Conservation (phyloP, 2,329 filamentous ascomycete genomes). For the Diaporthe ampelina region DNA sequence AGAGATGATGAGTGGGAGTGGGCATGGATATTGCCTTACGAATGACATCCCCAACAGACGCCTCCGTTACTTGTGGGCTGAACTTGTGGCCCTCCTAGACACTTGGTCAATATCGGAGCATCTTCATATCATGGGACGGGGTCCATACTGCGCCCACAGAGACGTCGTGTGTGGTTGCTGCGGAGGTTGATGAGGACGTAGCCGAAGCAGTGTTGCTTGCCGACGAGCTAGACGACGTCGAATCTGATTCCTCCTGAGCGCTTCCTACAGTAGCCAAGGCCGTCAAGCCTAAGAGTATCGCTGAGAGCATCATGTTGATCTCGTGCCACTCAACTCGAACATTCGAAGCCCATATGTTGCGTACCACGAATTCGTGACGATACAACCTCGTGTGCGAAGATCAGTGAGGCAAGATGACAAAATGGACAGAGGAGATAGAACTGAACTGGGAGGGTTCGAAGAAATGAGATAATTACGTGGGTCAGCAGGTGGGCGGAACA, state of each 20-base stretch:
- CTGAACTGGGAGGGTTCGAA: slow-evolving; percentile 8
- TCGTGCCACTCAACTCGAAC: slow-evolving; percentile 1
- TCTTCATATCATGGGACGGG: slow-evolving; percentile 39
- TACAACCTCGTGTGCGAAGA: not conserved
- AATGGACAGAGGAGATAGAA: slow-evolving; percentile 9
- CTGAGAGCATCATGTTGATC: slow-evolving; percentile 39
- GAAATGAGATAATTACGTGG: slow-evolving; percentile 24
- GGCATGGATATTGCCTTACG: slow-evolving; percentile 48
- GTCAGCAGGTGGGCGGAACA: not conserved
- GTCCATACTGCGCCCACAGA: slow-evolving; percentile 49
- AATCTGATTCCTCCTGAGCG: slow-evolving; percentile 34
- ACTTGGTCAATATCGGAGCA: slow-evolving; percentile 35
- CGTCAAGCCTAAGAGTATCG: slow-evolving; percentile 39
- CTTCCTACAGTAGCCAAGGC: slow-evolving; percentile 25
- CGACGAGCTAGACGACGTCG: slow-evolving; percentile 21
- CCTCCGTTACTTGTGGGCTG: slow-evolving; percentile 51
- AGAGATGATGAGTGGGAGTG: not conserved
- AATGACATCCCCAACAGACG: slow-evolving; percentile 63
- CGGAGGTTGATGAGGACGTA: slow-evolving; percentile 41
- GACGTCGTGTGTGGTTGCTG: slow-evolving; percentile 46
- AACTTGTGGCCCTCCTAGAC: slow-evolving; percentile 52
- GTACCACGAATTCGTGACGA: not conserved
- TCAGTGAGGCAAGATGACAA: slow-evolving; percentile 24
- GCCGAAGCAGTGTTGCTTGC: slow-evolving; percentile 34
- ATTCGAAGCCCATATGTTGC: not conserved